A percentile compares a stretch with the other conserved stretches of the same genome.
These are phyloP conservation scores for Phytophthora tubulina DNA, from an alignment of 352 stramenopile species.

Conservation along the genomic window DNA sequence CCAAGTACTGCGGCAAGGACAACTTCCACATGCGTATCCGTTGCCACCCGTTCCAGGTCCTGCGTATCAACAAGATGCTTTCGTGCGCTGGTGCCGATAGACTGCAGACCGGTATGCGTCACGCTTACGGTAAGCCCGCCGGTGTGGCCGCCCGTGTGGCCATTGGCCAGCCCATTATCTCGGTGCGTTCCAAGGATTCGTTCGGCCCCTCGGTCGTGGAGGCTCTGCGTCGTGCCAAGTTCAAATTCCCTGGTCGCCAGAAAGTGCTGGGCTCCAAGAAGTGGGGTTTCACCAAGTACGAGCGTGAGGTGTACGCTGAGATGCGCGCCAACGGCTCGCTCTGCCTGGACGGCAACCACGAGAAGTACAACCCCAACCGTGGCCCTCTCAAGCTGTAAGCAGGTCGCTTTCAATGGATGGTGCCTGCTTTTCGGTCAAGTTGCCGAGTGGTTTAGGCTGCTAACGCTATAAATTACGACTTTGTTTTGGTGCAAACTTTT, in stretches of 20 bases:
- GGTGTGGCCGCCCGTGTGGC: constrained; percentile 97
- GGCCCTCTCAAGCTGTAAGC: constrained; percentile 75
- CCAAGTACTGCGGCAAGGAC: constrained; percentile 98
- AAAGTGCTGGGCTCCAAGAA: constrained; percentile 99
- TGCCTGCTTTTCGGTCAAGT: constrained; percentile 16
- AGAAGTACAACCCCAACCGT: constrained; percentile 96
- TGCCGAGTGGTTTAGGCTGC: constrained; percentile 33
- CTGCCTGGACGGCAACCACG: constrained; percentile 96
- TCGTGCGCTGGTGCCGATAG: constrained; percentile 99
- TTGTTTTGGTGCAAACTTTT: constrained; percentile 41
- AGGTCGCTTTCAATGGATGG: constrained; percentile 25
- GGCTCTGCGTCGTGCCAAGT: constrained; percentile 99
- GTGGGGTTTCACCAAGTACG: constrained; percentile 99
- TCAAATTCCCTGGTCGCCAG: constrained; percentile 99
- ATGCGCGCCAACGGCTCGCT: constrained; percentile 96
- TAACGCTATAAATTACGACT: constrained; percentile 60
- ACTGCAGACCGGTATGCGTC: constrained; percentile 98
- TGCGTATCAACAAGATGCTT: constrained; percentile 99
- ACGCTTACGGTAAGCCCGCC: constrained; percentile 99
- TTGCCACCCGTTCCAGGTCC: constrained; percentile 99
- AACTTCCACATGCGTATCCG: constrained; percentile 99
- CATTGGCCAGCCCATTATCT: constrained; percentile 99
- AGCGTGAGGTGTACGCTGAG: constrained; percentile 97
- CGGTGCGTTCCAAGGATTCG: constrained; percentile 97
- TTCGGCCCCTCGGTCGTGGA: constrained; percentile 95